Evolutionary conservation across 2,329 filamentous ascomycete species (phyloP).

Genomic region (Graphilbum sp.): DNA sequence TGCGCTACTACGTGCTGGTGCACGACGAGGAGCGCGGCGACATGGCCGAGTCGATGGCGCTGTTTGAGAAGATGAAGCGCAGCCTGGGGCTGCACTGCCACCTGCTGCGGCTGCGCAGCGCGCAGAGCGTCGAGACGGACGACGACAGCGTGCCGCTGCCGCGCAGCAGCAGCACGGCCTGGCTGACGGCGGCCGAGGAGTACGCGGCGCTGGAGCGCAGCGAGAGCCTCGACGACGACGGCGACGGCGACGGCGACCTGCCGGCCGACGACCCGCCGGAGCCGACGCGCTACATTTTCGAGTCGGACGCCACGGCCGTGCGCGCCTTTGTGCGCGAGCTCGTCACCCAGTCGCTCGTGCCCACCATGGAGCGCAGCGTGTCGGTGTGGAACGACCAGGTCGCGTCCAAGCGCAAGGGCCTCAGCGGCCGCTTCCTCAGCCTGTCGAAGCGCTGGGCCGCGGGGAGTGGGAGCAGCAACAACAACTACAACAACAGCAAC

Average conservation of each 20-base stretch:
- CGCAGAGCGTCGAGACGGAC: slow-evolving; percentile 73
- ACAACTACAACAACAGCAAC: neutral
- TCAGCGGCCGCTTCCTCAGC: slow-evolving; percentile 87
- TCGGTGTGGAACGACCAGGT: slow-evolving; percentile 96
- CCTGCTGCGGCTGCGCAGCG: slow-evolving; percentile 68
- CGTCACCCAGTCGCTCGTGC: slow-evolving; percentile 85
- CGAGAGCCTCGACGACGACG: slow-evolving; percentile 28
- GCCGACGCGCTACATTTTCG: slow-evolving; percentile 66
- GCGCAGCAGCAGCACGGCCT: slow-evolving; percentile 66
- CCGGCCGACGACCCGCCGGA: no score
- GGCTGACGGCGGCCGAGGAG: slow-evolving; percentile 80
- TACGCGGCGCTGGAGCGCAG: slow-evolving; percentile 54
- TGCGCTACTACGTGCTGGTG: slow-evolving; percentile 90
- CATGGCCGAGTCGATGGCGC: slow-evolving; percentile 69
- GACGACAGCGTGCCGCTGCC: slow-evolving; percentile 78
- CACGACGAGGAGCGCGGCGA: slow-evolving; percentile 95
- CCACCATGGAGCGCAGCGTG: slow-evolving; percentile 87
- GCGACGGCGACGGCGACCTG: slow-evolving; percentile 46
- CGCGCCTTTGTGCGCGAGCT: slow-evolving; percentile 85
- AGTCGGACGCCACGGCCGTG: slow-evolving; percentile 80
- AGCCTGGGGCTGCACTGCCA: slow-evolving; percentile 94
- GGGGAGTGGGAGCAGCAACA: slow-evolving; percentile 43
- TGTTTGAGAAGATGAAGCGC: slow-evolving; percentile 99
- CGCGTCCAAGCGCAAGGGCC: slow-evolving; percentile 71
- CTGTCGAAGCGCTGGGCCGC: slow-evolving; percentile 79